Evolutionary conservation across 306 rosid genomes (phyloP).

Genomic region (Gillenia trifoliata): DNA sequence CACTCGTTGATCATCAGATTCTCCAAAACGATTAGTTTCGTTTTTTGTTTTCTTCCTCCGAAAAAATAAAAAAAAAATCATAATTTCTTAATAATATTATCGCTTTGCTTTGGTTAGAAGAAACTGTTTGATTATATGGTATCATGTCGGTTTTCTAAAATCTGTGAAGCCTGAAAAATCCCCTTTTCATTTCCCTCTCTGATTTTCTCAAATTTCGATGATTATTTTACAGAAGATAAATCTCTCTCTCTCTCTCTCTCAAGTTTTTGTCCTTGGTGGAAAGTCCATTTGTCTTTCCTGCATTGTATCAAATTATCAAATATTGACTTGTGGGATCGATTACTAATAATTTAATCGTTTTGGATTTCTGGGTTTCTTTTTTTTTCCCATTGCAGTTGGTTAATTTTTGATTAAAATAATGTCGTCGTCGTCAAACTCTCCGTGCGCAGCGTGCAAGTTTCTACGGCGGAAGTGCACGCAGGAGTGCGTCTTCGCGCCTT

Average conservation of each 20-base stretch:
- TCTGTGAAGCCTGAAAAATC: constrained; percentile 18
- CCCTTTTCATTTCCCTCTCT: constrained; percentile 6
- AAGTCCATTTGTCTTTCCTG: constrained; percentile 3
- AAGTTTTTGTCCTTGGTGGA: constrained; percentile 3
- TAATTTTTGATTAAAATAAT: neutral
- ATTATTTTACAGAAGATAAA: neutral
- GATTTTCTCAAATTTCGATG: constrained; percentile 28
- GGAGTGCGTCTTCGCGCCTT: constrained; percentile 92
- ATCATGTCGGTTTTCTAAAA: constrained; percentile 26
- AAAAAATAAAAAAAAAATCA: neutral
- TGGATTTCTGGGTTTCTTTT: neutral
- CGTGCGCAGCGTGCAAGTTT: constrained; percentile 90
- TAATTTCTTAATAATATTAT: neutral
- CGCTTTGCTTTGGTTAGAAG: constrained; percentile 20
- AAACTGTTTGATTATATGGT: constrained; percentile 12
- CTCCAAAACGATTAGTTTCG: neutral
- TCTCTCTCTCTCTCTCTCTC: neutral
- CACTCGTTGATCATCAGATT: neutral
- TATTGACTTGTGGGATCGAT: constrained; percentile 16
- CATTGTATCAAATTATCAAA: neutral
- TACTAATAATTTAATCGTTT: neutral
- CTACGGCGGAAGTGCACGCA: constrained; percentile 81
- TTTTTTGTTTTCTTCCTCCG: neutral
- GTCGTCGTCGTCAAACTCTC: constrained; percentile 50
- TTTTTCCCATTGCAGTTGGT: neutral